Conservation (phyloP, 2,329 filamentous ascomycete genomes). For the Esteya vermicola region DNA sequence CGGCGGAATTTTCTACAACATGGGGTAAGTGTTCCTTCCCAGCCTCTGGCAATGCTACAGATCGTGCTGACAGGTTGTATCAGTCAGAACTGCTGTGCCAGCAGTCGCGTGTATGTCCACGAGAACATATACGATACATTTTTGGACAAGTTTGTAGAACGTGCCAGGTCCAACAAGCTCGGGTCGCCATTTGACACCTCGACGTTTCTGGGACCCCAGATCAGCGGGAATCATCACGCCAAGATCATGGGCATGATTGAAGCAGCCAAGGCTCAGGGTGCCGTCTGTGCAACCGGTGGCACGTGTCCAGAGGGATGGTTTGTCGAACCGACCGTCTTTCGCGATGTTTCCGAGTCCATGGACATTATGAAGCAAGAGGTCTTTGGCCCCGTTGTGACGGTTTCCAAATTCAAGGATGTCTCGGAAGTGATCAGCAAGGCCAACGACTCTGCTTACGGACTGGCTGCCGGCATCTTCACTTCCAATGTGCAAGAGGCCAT, state of each 20-base stretch:
- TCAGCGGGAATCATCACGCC: constrained; percentile 48
- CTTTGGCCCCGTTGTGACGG: constrained; percentile 44
- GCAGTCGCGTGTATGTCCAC: constrained; percentile 57
- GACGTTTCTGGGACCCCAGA: not conserved
- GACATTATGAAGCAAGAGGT: constrained; percentile 35
- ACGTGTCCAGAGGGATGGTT: constrained; percentile 6
- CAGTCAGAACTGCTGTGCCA: constrained; percentile 65
- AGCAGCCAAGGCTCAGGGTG: constrained; percentile 42
- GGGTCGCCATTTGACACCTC: constrained; percentile 45
- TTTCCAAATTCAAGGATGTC: constrained; percentile 34
- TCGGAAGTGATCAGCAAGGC: constrained; percentile 33
- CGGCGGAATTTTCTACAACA: constrained; percentile 48
- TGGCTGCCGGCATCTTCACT: constrained; percentile 41
- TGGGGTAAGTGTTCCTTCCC: no score
- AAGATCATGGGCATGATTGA: constrained; percentile 46
- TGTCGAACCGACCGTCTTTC: constrained; percentile 11
- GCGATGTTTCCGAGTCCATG: constrained; percentile 9
- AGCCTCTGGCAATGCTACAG: no score
- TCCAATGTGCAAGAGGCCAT: constrained; percentile 31
- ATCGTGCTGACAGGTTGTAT: no score
- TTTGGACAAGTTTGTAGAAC: constrained; percentile 36
- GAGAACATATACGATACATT: constrained; percentile 44
- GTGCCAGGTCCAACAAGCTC: constrained; percentile 26
- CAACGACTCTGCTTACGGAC: constrained; percentile 40
- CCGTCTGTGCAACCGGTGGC: constrained; percentile 19